A percentile compares a stretch with the other conserved stretches of the same genome.
Conservation (phyloP, 202 grass and related monocot genomes). For the Carex arenaria region DNA sequence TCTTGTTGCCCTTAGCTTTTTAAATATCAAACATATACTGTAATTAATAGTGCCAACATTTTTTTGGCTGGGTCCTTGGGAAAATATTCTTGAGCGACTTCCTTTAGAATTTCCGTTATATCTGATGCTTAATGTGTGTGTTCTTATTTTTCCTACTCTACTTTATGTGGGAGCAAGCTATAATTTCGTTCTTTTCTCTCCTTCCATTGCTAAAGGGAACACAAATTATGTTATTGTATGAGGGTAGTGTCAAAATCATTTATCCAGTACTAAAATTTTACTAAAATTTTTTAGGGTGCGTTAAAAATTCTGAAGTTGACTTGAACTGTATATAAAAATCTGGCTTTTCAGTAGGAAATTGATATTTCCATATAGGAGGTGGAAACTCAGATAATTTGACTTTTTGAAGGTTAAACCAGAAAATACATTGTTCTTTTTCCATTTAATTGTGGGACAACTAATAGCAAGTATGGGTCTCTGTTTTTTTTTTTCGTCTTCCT, state of each 20-base stretch:
- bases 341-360: not conserved
- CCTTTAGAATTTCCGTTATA: not conserved
- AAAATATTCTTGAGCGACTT: not conserved
- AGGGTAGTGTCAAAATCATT: not conserved
- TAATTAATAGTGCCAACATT: not conserved
- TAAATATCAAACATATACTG: not conserved
- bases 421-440: not conserved
- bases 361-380: not conserved
- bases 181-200: not conserved
- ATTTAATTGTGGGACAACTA: not conserved
- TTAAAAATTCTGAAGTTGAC: not conserved
- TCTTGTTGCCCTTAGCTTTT: not conserved
- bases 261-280: not conserved
- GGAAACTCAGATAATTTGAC: not conserved
- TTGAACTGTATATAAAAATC: constrained; percentile 1
- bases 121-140: not conserved
- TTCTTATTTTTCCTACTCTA: not conserved
- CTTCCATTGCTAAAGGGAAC: not conserved
- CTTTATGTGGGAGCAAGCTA: not conserved
- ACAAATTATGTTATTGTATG: not conserved
- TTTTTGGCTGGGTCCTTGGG: not conserved
- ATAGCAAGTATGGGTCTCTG: not conserved
- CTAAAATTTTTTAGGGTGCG: not conserved
- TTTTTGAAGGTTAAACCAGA: constrained; percentile 2
- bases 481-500: not conserved